Base-by-base conservation (phyloP, 371 early-diverging fungal genomes). In the Actinomortierella wolfii region DNA sequence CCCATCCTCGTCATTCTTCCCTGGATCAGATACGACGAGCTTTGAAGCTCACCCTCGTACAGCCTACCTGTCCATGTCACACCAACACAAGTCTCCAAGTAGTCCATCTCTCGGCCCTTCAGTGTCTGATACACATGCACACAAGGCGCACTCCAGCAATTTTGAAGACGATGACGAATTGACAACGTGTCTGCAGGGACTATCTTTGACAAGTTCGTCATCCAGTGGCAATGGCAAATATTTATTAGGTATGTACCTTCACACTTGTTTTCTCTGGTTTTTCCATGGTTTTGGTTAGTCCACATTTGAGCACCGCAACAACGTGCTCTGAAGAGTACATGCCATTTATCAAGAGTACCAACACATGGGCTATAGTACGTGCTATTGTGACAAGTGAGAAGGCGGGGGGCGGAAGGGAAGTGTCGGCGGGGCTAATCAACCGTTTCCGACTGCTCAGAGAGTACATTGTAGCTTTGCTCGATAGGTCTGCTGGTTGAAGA, bases 201-300 rank as follows among this genome's bases (percentile, higher is more conserved):
- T 3, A 14, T 54, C 1, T n/a, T 64, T 17, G 39, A n/a, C 24
- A 29, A 40, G 13, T 40, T 62, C 24, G 43, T 34, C 7, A 23
- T 70, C 17, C 43, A 71, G 57, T 21, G 73, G 73, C 56, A 65
- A 69, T 40, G 70, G 70, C 17, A 59, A 39, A 65, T 71, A 71
- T 23, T 20, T 71, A 23, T 29, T 71, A 17, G 62, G 73, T 71
- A 66, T 51, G 73, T 61, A 26, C 46, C 26, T n/a, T 21, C 34
- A 6, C 11, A 3, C 7, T 21, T 18, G 9, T 13, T 59, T 25
- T 47, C 48, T 43, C n/a, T n/a, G 20, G 34, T 17, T 42, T 40
- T 43, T 52, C 45, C 11, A 21, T 21, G 42, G 17, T 43, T 52
- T 42, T 43, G 13, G 1, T 18, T 18, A 4, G 28, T 29, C 6